Evolutionary conservation across 169 alveolate genomes (phyloP).

Genomic region (Prorocentrum cordatum): DNA sequence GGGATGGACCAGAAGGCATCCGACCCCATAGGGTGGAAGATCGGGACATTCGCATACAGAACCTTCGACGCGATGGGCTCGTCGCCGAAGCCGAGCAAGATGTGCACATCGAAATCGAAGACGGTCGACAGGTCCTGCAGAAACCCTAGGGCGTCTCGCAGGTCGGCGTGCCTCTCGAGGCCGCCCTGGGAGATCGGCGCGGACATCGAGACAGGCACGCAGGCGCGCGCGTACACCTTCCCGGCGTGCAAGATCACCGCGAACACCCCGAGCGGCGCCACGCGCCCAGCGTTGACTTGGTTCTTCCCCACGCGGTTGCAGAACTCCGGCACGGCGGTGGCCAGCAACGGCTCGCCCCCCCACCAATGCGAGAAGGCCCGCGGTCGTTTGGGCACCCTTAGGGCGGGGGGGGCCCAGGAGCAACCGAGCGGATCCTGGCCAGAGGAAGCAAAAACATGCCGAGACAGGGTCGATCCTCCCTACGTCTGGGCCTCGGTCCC

Average conservation of each 20-base stretch:
- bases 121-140: background rate
- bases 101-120: background rate
- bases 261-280: background rate
- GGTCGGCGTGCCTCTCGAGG: background rate
- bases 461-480: too few species aligned
- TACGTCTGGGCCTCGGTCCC: too few species aligned
- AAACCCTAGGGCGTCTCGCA: background rate
- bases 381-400: too few species aligned
- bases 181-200: background rate
- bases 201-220: background rate
- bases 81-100: conserved; percentile 2
- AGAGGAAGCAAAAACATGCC: too few species aligned
- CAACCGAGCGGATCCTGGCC: too few species aligned
- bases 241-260: background rate
- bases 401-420: too few species aligned
- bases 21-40: conserved; percentile 7
- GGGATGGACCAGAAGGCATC: background rate
- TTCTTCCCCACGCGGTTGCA: background rate
- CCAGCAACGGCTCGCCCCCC: too few species aligned
- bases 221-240: background rate
- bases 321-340: too few species aligned
- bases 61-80: conserved; percentile 9
- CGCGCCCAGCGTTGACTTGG: background rate
- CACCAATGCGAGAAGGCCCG: too few species aligned
- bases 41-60: background rate